phyloP scores from a whole-genome alignment of 306 rosid genomes.

The Cercis canadensis region DNA sequence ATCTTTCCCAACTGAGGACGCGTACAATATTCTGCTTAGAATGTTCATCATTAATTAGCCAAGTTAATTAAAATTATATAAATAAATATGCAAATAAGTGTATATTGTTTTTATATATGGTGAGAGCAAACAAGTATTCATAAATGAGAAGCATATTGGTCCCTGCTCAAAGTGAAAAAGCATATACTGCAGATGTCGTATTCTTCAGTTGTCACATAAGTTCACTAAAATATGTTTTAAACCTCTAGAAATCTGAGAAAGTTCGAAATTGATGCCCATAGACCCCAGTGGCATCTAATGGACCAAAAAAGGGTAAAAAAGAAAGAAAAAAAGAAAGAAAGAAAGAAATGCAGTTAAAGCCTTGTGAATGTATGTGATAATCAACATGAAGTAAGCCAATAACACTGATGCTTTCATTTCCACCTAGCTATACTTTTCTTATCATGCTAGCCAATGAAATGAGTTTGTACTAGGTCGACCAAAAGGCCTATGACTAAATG shows the following conservation, averaged over 20 bases:
- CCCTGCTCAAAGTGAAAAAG: neutral
- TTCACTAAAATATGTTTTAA: too few species aligned
- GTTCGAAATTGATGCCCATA: too few species aligned
- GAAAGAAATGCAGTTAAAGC: neutral
- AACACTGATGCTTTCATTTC: too few species aligned
- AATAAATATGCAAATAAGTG: neutral
- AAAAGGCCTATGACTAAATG: too few species aligned
- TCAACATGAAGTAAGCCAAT: neutral
- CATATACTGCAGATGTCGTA: neutral
- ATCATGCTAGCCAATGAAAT: too few species aligned
- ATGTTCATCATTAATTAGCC: slow-evolving; percentile 32
- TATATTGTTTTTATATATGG: neutral
- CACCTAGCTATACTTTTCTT: too few species aligned
- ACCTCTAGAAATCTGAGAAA: too few species aligned
- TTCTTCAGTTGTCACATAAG: too few species aligned
- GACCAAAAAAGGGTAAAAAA: too few species aligned
- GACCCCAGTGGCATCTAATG: too few species aligned
- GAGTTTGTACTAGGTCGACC: too few species aligned
- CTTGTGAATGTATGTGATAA: slow-evolving; percentile 11
- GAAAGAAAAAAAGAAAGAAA: too few species aligned
- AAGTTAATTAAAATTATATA: slow-evolving; percentile 11
- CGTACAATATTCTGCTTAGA: slow-evolving; percentile 74
- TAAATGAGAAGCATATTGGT: neutral
- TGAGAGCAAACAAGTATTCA: neutral
- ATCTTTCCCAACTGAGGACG: slow-evolving; percentile 81